Conservation (phyloP, 73 alveolate genomes). For the Diophrys appendiculata region DNA sequence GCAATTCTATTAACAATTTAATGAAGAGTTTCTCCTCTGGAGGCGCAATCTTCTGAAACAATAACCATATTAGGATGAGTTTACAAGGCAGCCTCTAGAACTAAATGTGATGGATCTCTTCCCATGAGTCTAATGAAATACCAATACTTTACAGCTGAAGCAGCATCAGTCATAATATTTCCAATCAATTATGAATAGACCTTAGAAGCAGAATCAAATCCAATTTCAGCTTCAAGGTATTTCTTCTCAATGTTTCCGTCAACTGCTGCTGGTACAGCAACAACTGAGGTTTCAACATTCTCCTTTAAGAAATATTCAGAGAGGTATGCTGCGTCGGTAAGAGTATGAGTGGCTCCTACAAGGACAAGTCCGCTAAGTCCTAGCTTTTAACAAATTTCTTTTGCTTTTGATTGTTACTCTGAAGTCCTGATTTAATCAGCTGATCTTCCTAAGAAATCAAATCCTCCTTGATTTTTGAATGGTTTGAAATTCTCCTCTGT, state of each 20-base stretch:
- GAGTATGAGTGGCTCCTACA: slow-evolving; percentile 91
- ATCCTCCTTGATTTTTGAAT: slow-evolving; percentile 78
- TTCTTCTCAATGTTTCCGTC: slow-evolving; percentile 80
- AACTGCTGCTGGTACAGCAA: slow-evolving; percentile 85
- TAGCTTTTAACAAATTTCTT: slow-evolving; percentile 41
- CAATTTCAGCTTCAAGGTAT: slow-evolving; percentile 73
- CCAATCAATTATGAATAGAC: slow-evolving; percentile 85
- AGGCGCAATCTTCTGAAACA: slow-evolving; percentile 68
- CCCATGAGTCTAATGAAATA: slow-evolving; percentile 92
- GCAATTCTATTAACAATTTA: slow-evolving; percentile 69
- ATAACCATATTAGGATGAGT: slow-evolving; percentile 84
- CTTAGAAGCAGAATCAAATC: slow-evolving; percentile 87
- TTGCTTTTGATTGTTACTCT: slow-evolving; percentile 21
- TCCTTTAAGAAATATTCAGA: slow-evolving; percentile 77
- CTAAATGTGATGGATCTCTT: slow-evolving; percentile 91
- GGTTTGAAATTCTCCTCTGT: slow-evolving; percentile 55
- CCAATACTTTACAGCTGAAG: slow-evolving; percentile 90
- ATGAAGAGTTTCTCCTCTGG: slow-evolving; percentile 67
- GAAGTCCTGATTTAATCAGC: slow-evolving; percentile 58
- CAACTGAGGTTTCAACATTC: slow-evolving; percentile 67
- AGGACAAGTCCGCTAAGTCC: slow-evolving; percentile 83
- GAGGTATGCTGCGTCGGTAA: slow-evolving; percentile 79
- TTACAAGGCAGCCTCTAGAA: slow-evolving; percentile 81
- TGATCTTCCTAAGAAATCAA: slow-evolving; percentile 70
- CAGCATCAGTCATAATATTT: slow-evolving; percentile 78